Conservation (phyloP, 139 green algal genomes). For the Chlamydomonas eustigma region DNA sequence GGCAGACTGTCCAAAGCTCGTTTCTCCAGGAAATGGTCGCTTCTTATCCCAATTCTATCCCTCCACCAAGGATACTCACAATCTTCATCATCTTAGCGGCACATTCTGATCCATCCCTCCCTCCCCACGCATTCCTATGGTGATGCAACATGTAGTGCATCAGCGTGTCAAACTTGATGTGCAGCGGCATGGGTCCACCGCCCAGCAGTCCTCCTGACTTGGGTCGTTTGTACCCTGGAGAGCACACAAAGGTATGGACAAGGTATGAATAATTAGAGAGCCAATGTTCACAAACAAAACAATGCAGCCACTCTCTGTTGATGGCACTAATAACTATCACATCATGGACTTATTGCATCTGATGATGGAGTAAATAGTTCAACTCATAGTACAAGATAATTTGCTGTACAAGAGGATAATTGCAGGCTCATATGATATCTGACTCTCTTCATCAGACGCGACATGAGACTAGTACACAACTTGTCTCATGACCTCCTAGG, state of each 20-base stretch:
- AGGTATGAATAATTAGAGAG: neutral
- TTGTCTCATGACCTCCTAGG: neutral
- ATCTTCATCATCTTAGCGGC: constrained; percentile 16
- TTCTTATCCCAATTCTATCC: constrained; percentile 14
- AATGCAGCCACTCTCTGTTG: neutral
- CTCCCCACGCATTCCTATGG: constrained; percentile 24
- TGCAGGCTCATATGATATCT: too few relatives aligned
- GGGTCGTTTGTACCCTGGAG: neutral
- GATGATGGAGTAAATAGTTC: neutral
- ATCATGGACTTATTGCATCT: constrained; percentile 8
- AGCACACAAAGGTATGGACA: neutral
- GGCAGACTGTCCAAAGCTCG: too few relatives aligned
- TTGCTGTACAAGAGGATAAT: neutral
- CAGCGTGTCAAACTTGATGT: constrained; percentile 31
- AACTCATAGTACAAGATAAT: neutral
- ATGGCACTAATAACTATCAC: neutral
- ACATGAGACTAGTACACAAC: neutral
- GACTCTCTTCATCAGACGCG: too few relatives aligned
- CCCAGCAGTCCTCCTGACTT: constrained; percentile 18
- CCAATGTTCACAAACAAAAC: constrained; percentile 11
- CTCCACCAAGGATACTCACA: neutral
- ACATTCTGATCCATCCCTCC: constrained; percentile 8
- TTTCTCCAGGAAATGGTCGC: too few relatives aligned
- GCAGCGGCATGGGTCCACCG: constrained; percentile 23
- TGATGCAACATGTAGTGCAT: constrained; percentile 26